Base-by-base conservation (phyloP, 2,329 filamentous ascomycete species). In the Tolypocladium sp. region DNA sequence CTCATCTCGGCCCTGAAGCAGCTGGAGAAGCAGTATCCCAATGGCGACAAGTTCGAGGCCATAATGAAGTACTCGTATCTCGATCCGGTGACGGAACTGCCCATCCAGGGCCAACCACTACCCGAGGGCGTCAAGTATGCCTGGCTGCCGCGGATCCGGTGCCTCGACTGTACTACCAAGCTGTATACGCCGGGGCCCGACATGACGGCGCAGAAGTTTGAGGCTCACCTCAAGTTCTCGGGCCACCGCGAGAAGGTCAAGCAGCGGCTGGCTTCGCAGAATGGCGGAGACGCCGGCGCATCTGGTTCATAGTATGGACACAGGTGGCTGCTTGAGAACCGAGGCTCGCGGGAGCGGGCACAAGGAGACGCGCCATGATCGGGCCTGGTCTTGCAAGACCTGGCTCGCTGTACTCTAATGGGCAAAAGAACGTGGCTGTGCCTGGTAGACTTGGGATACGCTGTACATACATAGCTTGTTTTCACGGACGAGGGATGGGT, bases 151-250 rank as follows among this genome's bases (percentile, higher is more conserved):
- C 83, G 94, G 56, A 97, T 99, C 63, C 83, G 91, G 60, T 99
- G 94, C 72, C 84, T 88, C 54, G 94, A 99, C 72, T 97, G 94
- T 71, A 91, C 91, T 0, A 91, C 91, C 37, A 97, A 97, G 73
- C 79, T 96, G 13, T 99, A 99, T 73, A 96, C 92, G 0, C 91
- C 92, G 0, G 90, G 92, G 0, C 91, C 92, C 0, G 91, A 88
- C 30, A 89, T 83, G 71, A 92, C 91, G 2, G 90, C 93, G 6
- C 87, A 87, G 53, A 96, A 96, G 69, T 99, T 99, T 63, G 91
- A 96, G 74, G 86, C 95, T 1, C 94, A 99, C 76, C 79, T 97
- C 55, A 90, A 88, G 73, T 97, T 96, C 73, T 84, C 89, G 51
- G 79, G 82, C 57, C 94, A 99, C 72, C 83, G 87, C 66, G 85